These are phyloP conservation scores for Phoma herbarum DNA, from an alignment of 2,329 filamentous ascomycete genomes.

Conservation along the genomic window DNA sequence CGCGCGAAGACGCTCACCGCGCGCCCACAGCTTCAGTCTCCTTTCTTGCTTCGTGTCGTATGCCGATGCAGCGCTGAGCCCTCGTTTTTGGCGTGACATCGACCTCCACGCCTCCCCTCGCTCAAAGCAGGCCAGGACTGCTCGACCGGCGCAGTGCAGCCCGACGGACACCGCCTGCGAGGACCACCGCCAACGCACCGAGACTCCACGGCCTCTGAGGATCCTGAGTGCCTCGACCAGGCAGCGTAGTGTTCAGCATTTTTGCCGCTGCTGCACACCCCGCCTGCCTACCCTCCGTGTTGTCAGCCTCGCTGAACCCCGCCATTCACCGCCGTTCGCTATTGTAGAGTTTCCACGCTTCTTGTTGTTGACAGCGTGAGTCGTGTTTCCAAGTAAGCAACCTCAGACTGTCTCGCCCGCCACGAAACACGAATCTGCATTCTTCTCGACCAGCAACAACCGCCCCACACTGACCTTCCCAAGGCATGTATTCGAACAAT, in stretches of 20 bases:
- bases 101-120: constrained; percentile 16
- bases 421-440: not conserved
- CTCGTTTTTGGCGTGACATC: constrained; percentile 22
- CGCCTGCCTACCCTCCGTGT: constrained; percentile 14
- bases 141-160: constrained; percentile 30
- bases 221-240: constrained; percentile 6
- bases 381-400: constrained; percentile 39
- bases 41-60: constrained; percentile 12
- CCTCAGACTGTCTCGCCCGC: constrained; percentile 8
- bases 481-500: constrained; percentile 68
- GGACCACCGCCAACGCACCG: constrained; percentile 11
- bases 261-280: constrained; percentile 23
- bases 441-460: constrained; percentile 8
- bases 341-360: constrained; percentile 22
- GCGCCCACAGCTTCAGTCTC: constrained; percentile 12
- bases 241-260: not conserved
- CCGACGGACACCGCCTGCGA: constrained; percentile 30
- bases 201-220: constrained; percentile 5
- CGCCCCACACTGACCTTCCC: not conserved
- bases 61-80: constrained; percentile 19
- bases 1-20: constrained; percentile 19
- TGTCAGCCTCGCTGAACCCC: constrained; percentile 31
- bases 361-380: constrained; percentile 31
- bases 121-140: constrained; percentile 16
- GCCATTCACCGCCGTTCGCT: constrained; percentile 39